Conservation (phyloP, 345 rosid genomes). For the Melaleuca quinquenervia region DNA sequence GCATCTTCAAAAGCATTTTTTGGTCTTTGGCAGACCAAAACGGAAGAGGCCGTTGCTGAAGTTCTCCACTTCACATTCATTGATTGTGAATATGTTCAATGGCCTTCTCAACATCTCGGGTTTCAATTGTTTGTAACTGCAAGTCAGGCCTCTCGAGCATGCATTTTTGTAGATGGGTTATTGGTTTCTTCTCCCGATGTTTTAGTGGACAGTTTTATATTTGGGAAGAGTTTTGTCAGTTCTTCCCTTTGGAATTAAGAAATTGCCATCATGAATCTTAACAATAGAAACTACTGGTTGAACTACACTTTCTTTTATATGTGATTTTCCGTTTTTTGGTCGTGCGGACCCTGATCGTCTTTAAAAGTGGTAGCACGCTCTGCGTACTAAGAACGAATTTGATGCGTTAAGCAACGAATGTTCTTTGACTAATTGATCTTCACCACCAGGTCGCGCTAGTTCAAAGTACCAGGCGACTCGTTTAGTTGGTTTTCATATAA, state of each 20-base stretch:
- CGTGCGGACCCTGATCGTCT: not conserved
- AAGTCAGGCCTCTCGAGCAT: not conserved
- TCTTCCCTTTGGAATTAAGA: not conserved
- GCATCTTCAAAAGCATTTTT: not conserved
- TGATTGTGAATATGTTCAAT: not conserved
- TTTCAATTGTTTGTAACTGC: not conserved
- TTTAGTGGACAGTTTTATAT: not conserved
- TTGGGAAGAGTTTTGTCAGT: not conserved
- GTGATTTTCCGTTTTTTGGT: not conserved
- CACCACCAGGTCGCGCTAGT: not conserved
- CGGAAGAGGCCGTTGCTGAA: not conserved
- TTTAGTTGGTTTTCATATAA: not conserved
- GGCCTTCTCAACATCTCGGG: not conserved
- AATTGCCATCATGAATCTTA: not conserved
- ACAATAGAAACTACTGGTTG: not conserved
- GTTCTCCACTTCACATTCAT: not conserved
- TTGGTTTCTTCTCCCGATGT: not conserved
- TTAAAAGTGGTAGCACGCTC: not conserved
- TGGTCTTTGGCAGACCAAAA: not conserved
- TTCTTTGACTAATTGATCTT: not conserved
- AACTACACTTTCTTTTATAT: not conserved
- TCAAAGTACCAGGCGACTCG: not conserved
- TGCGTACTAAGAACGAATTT: not conserved
- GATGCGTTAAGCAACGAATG: not conserved
- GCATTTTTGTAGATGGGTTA: not conserved